Evolutionary conservation across 768 basidiomycete genomes (phyloP), one percentile per base, ranked within the genome.

Genomic region (Tubosaeta sp.): DNA sequence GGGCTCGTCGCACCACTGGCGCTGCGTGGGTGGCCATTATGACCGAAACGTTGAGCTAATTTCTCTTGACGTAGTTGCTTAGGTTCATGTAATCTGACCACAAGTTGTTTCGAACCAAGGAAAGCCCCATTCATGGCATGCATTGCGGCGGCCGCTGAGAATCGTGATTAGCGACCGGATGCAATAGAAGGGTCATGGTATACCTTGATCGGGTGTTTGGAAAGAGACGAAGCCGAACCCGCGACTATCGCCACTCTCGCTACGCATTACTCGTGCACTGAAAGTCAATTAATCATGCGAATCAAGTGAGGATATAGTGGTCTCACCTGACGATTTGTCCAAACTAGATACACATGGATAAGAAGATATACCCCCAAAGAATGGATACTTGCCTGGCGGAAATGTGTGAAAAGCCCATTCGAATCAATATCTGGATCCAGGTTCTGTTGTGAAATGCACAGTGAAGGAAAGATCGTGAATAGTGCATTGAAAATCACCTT

Each of bases 221-320:
- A 74, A 95, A 3, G 88, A 91, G 39, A 95, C 93, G 62, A 95
- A 95, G 27, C 93, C 93, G 65, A 95, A 95, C 10, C 92, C 87
- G 58, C 89, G 84, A 70, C 87, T 86, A 46, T 86, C 84, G 32
- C 88, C 87, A 53, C 56, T 71, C 63, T 94, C 91, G 59, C 89
- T 91, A 22, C 88, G 82, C 93, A 95, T 94, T 38, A 95, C 91
- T 53, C 92, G 85, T 42, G 93, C 93, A 71, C 91, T 91, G 49
- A n/a, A 33, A 41, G 19, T 22, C 10, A 6, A 34, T 59, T 38
- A 35, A 41, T 33, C 29, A 52, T 46, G 43, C 12, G 5, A 34
- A 13, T 27, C 5, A 22, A 19, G 27, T 10, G 9, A 50, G 13
- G 8, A 57, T 27, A 17, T 34, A 42, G 11, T n/a, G 9, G 13